phyloP scores from a whole-genome alignment of 805 yeast species.

The Komagataella phaffii region DNA sequence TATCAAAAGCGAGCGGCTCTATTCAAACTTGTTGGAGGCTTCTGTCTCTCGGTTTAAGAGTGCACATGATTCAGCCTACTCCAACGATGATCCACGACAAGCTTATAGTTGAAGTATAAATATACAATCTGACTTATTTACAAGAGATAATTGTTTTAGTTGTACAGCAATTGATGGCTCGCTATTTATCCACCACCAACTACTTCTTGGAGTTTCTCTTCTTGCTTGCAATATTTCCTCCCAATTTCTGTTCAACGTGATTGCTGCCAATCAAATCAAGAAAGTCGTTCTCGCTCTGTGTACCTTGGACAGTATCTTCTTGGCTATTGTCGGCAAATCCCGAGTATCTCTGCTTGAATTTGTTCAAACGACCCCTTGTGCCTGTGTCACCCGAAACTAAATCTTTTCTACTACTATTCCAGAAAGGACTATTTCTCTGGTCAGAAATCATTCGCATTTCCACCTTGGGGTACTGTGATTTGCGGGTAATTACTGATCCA shows the following conservation, averaged over 20 bases:
- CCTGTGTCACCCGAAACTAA: conserved; percentile 63
- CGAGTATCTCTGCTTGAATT: conserved; percentile 56
- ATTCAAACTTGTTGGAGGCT: conserved; percentile 55
- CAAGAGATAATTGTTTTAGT: background rate
- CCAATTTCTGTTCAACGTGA: conserved; percentile 20
- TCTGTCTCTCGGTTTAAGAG: conserved; percentile 12
- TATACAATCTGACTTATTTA: background rate
- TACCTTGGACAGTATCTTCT: conserved; percentile 4
- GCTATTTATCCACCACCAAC: conserved; percentile 9
- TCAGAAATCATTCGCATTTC: conserved; percentile 80
- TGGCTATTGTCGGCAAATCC: conserved; percentile 24
- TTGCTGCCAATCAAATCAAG: conserved; percentile 42
- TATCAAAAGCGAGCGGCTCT: conserved; percentile 51
- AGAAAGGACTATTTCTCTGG: conserved; percentile 72
- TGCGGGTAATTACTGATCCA: conserved; percentile 77
- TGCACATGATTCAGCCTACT: background rate
- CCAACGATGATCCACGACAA: background rate
- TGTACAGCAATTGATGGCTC: background rate
- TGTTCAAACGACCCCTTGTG: conserved; percentile 70
- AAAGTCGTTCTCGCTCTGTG: conserved; percentile 29
- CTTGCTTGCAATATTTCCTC: conserved; percentile 21
- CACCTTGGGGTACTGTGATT: conserved; percentile 78
- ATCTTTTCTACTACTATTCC: conserved; percentile 84
- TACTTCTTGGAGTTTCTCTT: conserved; percentile 7
- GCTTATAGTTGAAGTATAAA: background rate